Evolutionary conservation across 805 yeast species (phyloP), one percentile per base, ranked within the genome.

Genomic region (Zygosaccharomyces rouxii): DNA sequence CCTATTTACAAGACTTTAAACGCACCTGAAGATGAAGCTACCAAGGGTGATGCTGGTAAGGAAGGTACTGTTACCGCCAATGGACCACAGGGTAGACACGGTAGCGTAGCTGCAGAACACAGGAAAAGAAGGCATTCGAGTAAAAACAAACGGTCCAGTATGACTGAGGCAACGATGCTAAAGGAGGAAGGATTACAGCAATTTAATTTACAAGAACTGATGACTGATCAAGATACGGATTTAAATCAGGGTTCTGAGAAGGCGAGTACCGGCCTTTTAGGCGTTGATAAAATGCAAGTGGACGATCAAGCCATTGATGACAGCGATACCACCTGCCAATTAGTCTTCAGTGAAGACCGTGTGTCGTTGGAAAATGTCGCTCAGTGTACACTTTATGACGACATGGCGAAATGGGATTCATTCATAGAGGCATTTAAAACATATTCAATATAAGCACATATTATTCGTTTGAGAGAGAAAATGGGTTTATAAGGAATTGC

Each of bases 121-220:
- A 56, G 59, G 45, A 56, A 64, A 33, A 62, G 69, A 41, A 48
- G 66, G 23, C 58, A 60, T n/a, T 62, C 67, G 4, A 54, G 54
- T 16, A 56, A 57, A 25, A 57, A 53, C 26, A 58, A 60, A 31
- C 57, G 67, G 31, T 63, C 69, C 3, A 63, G 66, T 38, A 44
- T 64, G 22, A 55, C 63, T 2, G 68, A 64, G 22, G 54, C 68
- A 2, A 55, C 59, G 9, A 63, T 66, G 59, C 45, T 66, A 11
- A 63, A 59, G 42, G 69, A 66, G 37, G 66, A 64, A 49, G 69
- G 69, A 5, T 39, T 66, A 11, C 68, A 61, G 33, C 67, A 66
- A 43, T 62, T 59, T 33, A 65, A 58, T 43, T 50, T 67, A 30
- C 61, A 63, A 37, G 71, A 67, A 40, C 58, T 64, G 14, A 55